Conservation (phyloP, 768 basidiomycete genomes). For the Agaricus sinodeliciosus region DNA sequence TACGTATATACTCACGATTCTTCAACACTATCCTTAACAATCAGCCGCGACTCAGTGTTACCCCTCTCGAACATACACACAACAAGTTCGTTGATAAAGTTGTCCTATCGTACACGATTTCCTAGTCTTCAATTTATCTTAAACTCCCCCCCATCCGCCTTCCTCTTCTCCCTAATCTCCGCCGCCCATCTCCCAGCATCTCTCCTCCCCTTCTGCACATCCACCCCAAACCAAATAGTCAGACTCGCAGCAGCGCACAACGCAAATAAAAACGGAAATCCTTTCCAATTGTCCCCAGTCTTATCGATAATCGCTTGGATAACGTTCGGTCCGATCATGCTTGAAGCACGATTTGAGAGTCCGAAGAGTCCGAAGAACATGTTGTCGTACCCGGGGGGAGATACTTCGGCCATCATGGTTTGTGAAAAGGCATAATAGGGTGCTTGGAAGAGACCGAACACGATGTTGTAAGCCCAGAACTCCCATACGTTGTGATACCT, state of each 20-base stretch:
- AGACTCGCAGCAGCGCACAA: conserved; percentile 59
- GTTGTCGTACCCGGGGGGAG: conserved; percentile 83
- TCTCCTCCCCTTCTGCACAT: conserved; percentile 53
- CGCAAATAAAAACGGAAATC: conserved; percentile 80
- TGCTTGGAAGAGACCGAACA: conserved; percentile 79
- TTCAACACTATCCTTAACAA: too few species aligned
- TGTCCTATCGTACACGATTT: too few species aligned
- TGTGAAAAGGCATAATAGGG: conserved; percentile 85
- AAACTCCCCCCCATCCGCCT: neutral
- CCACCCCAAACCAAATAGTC: conserved; percentile 73
- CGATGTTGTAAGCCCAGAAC: conserved; percentile 81
- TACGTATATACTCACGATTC: too few species aligned
- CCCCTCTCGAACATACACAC: too few species aligned
- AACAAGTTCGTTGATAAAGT: too few species aligned
- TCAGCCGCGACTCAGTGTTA: too few species aligned
- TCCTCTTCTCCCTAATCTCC: conserved; percentile 15
- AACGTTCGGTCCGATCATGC: conserved; percentile 82
- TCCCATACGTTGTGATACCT: conserved; percentile 79
- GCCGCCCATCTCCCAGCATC: conserved; percentile 59
- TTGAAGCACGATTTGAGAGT: conserved; percentile 78
- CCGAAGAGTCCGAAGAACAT: conserved; percentile 88
- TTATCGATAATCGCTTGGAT: conserved; percentile 77
- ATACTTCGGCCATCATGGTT: conserved; percentile 86
- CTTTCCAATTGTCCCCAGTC: conserved; percentile 71
- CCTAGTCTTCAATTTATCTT: neutral